These are phyloP conservation scores for Hypoxylon sp. DNA, from an alignment of 2,329 filamentous ascomycete genomes.

Conservation along the genomic window DNA sequence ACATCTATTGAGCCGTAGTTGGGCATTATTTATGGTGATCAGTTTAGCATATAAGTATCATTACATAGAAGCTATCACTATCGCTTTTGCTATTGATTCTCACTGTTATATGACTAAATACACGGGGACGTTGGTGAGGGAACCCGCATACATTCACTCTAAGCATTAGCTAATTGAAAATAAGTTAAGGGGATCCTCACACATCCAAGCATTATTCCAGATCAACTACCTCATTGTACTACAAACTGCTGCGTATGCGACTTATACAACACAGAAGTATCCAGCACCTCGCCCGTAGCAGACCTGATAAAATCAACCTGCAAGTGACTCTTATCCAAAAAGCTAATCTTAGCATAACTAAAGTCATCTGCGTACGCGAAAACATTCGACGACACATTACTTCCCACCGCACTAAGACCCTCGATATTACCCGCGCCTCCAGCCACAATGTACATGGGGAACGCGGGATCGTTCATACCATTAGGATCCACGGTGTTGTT, in stretches of 20 bases:
- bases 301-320: slow-evolving; percentile 67
- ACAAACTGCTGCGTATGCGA: slow-evolving; percentile 63
- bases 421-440: slow-evolving; percentile 72
- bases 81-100: not conserved
- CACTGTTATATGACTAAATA: not conserved
- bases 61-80: too few species aligned
- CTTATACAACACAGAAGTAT: slow-evolving; percentile 65
- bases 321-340: slow-evolving; percentile 63
- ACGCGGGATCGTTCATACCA: slow-evolving; percentile 58
- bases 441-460: slow-evolving; percentile 69
- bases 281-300: slow-evolving; percentile 63
- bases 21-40: too few species aligned
- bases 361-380: slow-evolving; percentile 69
- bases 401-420: slow-evolving; percentile 62
- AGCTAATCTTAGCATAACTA: slow-evolving; percentile 65
- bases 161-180: too few species aligned
- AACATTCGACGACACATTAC: slow-evolving; percentile 60
- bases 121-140: too few species aligned
- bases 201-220: not conserved
- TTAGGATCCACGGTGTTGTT: slow-evolving; percentile 56
- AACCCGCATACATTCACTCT: too few species aligned
- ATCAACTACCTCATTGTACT: slow-evolving; percentile 52
- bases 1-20: not conserved
- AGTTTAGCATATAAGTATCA: too few species aligned
- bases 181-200: not conserved